Percentiles rank a stretch among this genome's conserved stretches.
These are phyloP conservation scores for Penicillium italicum DNA, from an alignment of 2,329 filamentous ascomycete species.

Conservation along the genomic window DNA sequence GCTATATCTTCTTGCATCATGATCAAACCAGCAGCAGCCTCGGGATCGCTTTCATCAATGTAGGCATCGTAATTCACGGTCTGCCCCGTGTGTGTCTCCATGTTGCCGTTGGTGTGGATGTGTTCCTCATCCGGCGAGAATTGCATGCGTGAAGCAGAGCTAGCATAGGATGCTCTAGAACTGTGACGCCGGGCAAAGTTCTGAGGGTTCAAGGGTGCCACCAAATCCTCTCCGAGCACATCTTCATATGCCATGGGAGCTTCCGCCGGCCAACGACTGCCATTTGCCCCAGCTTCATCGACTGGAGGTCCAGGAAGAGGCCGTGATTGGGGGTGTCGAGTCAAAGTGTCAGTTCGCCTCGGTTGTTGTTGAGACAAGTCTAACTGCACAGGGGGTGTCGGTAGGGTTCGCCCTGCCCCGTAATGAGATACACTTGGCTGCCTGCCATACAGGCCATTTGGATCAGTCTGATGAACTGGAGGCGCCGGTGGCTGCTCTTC, in stretches of 20 bases:
- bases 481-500: constrained; percentile 36
- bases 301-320: constrained; percentile 58
- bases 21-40: constrained; percentile 77
- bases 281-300: constrained; percentile 37
- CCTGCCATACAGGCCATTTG: constrained; percentile 26
- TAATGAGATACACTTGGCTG: constrained; percentile 30
- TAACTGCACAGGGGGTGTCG: constrained; percentile 52
- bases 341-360: constrained; percentile 51
- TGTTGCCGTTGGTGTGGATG: constrained; percentile 48
- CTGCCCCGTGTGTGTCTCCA: constrained; percentile 44
- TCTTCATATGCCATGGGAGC: constrained; percentile 49
- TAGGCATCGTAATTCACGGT: constrained; percentile 49
- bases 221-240: constrained; percentile 56
- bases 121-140: constrained; percentile 45
- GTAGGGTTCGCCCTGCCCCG: constrained; percentile 39
- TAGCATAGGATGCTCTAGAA: constrained; percentile 24
- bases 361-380: constrained; percentile 49
- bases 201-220: constrained; percentile 45
- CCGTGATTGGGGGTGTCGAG: constrained; percentile 55
- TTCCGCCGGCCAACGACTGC: neutral
- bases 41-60: constrained; percentile 78
- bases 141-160: constrained; percentile 20
- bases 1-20: constrained; percentile 73
- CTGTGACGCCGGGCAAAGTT: constrained; percentile 24
- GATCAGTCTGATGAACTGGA: constrained; percentile 29